phyloP scores from a whole-genome alignment of 1,284 basidiomycete species.

The Kwoniella shivajii region DNA sequence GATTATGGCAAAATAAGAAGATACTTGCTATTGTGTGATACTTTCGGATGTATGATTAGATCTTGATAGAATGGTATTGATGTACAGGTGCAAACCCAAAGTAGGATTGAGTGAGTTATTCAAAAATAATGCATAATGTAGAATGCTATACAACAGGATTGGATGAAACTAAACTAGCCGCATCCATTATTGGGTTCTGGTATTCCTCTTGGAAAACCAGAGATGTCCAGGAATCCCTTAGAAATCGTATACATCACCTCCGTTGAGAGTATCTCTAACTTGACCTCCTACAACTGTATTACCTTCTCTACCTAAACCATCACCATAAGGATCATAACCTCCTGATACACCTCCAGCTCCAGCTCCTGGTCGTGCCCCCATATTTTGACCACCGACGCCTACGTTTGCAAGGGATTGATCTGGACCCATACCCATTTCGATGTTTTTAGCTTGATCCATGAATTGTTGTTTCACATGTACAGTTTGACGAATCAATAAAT shows the following conservation, averaged over 20 bases:
- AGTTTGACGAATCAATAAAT: constrained; percentile 76
- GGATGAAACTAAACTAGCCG: too few species aligned
- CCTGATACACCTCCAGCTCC: too few species aligned
- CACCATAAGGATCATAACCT: constrained; percentile 48
- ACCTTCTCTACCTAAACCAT: constrained; percentile 32
- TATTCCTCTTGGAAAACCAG: too few species aligned
- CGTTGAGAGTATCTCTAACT: constrained; percentile 21
- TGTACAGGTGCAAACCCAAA: too few species aligned
- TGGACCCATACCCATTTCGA: constrained; percentile 54
- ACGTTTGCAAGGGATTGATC: constrained; percentile 29
- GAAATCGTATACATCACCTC: constrained; percentile 49
- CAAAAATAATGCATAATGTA: too few species aligned
- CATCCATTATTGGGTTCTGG: too few species aligned
- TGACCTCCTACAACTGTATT: constrained; percentile 17
- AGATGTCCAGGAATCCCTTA: too few species aligned
- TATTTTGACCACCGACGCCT: too few species aligned
- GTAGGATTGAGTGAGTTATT: too few species aligned
- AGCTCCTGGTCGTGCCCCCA: constrained; percentile 13
- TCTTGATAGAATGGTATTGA: background rate
- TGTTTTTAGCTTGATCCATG: constrained; percentile 57
- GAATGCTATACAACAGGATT: too few species aligned
- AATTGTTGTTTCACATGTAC: constrained; percentile 57
- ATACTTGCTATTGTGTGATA: constrained; percentile 18
- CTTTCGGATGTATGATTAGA: too few species aligned
- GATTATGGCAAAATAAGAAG: constrained; percentile 15